Evolutionary conservation across 371 early-diverging fungal species (phyloP).

Genomic region (Lichtheimia corymbifera): DNA sequence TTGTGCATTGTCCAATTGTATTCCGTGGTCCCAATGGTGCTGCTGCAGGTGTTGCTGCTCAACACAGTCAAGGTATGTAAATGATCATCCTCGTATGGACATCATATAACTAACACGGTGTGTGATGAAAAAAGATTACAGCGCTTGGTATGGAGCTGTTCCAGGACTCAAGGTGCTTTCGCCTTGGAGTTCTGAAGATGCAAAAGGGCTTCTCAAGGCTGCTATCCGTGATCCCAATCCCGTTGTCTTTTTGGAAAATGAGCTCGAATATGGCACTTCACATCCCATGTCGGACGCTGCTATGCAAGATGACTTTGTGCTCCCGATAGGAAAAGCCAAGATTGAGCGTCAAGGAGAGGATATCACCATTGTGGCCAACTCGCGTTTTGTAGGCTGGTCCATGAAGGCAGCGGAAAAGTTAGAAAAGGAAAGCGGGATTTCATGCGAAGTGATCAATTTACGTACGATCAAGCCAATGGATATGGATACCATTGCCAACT

Average conservation of each 20-base stretch:
- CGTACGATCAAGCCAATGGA: slow-evolving; percentile 98
- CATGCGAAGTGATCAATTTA: slow-evolving; percentile 96
- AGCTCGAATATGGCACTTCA: slow-evolving; percentile 94
- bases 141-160: slow-evolving; percentile 98
- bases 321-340: slow-evolving; percentile 97
- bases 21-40: slow-evolving; percentile 99
- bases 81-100: too few relatives aligned
- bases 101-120: too few relatives aligned
- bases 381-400: slow-evolving; percentile 86
- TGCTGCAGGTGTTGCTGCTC: slow-evolving; percentile 98
- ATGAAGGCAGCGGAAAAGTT: slow-evolving; percentile 92
- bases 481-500: slow-evolving; percentile 87
- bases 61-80: slow-evolving; percentile 87
- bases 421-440: slow-evolving; percentile 78
- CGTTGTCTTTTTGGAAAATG: slow-evolving; percentile 98
- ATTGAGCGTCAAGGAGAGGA: slow-evolving; percentile 90
- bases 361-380: slow-evolving; percentile 96
- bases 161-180: slow-evolving; percentile 98
- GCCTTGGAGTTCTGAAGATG: slow-evolving; percentile 98
- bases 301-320: slow-evolving; percentile 83
- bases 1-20: slow-evolving; percentile 92
- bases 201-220: slow-evolving; percentile 94
- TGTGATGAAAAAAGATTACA: slow-evolving; percentile 69
- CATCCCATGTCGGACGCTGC: slow-evolving; percentile 88
- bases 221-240: slow-evolving; percentile 99